Conservation (phyloP, 805 yeast genomes). For the Candida coleopterorum region DNA sequence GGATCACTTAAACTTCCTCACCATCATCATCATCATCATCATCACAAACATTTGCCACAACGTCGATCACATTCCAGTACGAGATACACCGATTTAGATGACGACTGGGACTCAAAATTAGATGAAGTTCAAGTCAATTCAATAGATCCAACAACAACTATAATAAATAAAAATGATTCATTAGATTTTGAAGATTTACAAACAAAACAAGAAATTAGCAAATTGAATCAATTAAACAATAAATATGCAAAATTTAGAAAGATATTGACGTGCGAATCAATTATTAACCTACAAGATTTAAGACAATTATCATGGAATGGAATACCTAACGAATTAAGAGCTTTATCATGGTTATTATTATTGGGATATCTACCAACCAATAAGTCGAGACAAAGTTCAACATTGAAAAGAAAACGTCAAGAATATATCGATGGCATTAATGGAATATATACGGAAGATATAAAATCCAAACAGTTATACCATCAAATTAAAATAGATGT, state of each 20-base stretch:
- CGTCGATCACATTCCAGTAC: slow-evolving; percentile 5
- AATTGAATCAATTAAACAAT: slow-evolving; percentile 54
- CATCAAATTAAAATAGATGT: slow-evolving; percentile 95
- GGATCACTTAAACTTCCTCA: slow-evolving; percentile 13
- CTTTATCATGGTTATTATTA: slow-evolving; percentile 83
- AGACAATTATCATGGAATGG: slow-evolving; percentile 92
- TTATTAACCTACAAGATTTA: slow-evolving; percentile 60
- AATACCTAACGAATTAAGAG: slow-evolving; percentile 73
- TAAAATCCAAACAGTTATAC: slow-evolving; percentile 60
- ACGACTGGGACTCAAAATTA: slow-evolving; percentile 82
- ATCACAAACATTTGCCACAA: not conserved
- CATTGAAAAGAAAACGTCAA: slow-evolving; percentile 73
- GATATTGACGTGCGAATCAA: slow-evolving; percentile 45
- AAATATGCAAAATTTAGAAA: slow-evolving; percentile 64
- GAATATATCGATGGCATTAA: slow-evolving; percentile 78
- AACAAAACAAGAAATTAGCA: slow-evolving; percentile 46
- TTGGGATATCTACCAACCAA: slow-evolving; percentile 90
- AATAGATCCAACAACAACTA: slow-evolving; percentile 11
- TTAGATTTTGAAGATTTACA: slow-evolving; percentile 23
- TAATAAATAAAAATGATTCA: slow-evolving; percentile 5
- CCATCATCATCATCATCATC: not conserved
- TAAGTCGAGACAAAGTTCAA: slow-evolving; percentile 63
- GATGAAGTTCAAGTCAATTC: slow-evolving; percentile 40
- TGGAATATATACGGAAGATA: slow-evolving; percentile 44
- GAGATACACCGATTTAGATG: slow-evolving; percentile 67